Evolutionary conservation across 1,284 basidiomycete genomes (phyloP), one percentile per base, ranked within the genome.

Genomic region (Stygiomarasmius scandens): DNA sequence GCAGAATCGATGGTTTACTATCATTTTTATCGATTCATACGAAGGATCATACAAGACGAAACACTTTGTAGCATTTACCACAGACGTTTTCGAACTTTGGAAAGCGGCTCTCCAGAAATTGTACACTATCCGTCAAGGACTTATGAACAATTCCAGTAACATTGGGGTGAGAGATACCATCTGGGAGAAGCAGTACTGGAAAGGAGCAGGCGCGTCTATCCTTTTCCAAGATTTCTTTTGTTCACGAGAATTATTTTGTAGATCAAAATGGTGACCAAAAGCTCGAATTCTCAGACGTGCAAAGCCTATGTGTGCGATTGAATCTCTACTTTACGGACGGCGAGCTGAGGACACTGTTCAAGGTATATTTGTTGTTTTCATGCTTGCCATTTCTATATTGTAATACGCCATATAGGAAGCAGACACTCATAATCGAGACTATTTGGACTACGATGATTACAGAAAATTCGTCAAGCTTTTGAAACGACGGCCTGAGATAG

Each of bases 31-130:
- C 49, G n/a, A n/a, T n/a, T n/a, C n/a, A n/a, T 78, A 88, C 56
- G 86, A 87, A 24, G 86, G 86, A 32, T 83, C 84, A 48, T 98
- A 96, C 85, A 98, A 98, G 77, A 91, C 93, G 0, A 82, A 97
- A 12, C 95, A 98, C 68, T 81, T 98, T 57, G 85, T 98, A 59
- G 92, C 95, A 0, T 77, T 87, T 1, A 87, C 89, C 0, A 74
- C 77, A 50, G 86, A 92, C 23, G 79, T 87, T 0, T 90, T 92
- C 66, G 74, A 78, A 3, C 77, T 89, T 70, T 91, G 89, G 87
- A 80, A 87, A 61, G 74, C 75, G 53, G 87, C 86, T 0, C 69
- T 92, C 20, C 77, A 79, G 25, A 78, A 80, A 53, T 72, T 90
- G 43, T 78, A 85, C 58, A 77, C 81, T 1, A 80, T 90, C 49